Evolutionary conservation across 2,329 filamentous ascomycete genomes (phyloP), one percentile per base, ranked within the genome.

Genomic region (Aspergillus persii): DNA sequence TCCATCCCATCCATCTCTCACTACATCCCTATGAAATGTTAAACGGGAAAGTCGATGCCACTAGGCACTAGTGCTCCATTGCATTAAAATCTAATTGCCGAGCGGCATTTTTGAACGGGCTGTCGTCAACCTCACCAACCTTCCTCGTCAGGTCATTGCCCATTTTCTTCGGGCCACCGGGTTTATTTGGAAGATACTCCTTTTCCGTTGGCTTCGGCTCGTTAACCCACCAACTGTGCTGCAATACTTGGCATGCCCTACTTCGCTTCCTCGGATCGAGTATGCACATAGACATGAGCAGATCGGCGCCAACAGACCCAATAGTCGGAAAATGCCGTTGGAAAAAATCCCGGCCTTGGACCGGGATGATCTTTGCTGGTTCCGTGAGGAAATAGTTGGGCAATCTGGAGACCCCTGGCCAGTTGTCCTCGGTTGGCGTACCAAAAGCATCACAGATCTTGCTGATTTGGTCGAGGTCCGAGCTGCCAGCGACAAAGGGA

Each of bases 391-490:
- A 86, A 76, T 95, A 99, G 60, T 89, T 89, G 12, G 88, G 86
- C 9, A 99, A 81, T 63, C 86, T 86, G 4, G 87, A 87, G 7
- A 99, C 93, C 30, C 94, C 94, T 0, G 95, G 93, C 95, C 95
- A 99, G 73, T 92, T 94, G 15, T 95, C 91, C 72, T 99, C 95
- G 4, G 87, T 95, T 0, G 95, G 95, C 0, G 92, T 96, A 59
- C 95, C 95, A 63, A 98, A 87, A 56, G 88, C 87, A 69, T 92
- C 86, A 72, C 89, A 92, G 63, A 98, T 96, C 66, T 94, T 84
- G 59, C 86, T 83, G 65, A 98, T 85, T 79, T 97, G 93, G 69
- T 94, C 87, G 63, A 98, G 82, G 73, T 98, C 95, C 2, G 87
- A 90, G 71, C 91, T 88, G 2, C 91, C 92, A 0, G 91, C 87